These are phyloP conservation scores for Chaetomium globosum DNA, from an alignment of 2,329 filamentous ascomycete species.

Conservation along the genomic window DNA sequence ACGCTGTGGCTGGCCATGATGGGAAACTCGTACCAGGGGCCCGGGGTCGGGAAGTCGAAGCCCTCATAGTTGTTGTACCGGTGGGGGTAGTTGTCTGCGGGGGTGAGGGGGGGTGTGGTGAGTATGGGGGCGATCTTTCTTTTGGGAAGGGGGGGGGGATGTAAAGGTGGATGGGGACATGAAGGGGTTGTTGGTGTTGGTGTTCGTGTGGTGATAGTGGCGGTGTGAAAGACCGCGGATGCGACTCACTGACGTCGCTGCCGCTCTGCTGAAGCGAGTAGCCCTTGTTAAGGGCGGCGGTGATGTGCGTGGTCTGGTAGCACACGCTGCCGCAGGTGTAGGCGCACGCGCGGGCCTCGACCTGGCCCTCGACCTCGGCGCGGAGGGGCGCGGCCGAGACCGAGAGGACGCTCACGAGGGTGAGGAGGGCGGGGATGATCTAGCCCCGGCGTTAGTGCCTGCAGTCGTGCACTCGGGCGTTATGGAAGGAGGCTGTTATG, in stretches of 20 bases:
- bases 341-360: constrained; percentile 42
- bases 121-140: too few species aligned
- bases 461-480: neutral
- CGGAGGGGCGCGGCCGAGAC: constrained; percentile 32
- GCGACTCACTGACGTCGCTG: constrained; percentile 35
- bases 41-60: constrained; percentile 46
- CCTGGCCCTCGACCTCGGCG: constrained; percentile 25
- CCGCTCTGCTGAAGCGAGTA: constrained; percentile 40
- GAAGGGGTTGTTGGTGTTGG: too few species aligned
- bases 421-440: constrained; percentile 30
- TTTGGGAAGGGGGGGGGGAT: neutral
- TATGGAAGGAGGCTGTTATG: neutral
- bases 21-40: constrained; percentile 51
- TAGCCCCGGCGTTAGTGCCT: constrained; percentile 4
- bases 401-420: constrained; percentile 27
- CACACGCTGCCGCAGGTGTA: constrained; percentile 45
- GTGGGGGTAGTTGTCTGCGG: constrained; percentile 47
- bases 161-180: neutral
- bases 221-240: too few species aligned
- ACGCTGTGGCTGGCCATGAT: constrained; percentile 43
- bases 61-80: constrained; percentile 50
- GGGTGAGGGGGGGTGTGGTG: neutral
- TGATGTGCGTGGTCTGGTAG: constrained; percentile 43
- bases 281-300: constrained; percentile 42
- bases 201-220: neutral